phyloP scores from a whole-genome alignment of 345 rosid species.

The Iberis pinnata region DNA sequence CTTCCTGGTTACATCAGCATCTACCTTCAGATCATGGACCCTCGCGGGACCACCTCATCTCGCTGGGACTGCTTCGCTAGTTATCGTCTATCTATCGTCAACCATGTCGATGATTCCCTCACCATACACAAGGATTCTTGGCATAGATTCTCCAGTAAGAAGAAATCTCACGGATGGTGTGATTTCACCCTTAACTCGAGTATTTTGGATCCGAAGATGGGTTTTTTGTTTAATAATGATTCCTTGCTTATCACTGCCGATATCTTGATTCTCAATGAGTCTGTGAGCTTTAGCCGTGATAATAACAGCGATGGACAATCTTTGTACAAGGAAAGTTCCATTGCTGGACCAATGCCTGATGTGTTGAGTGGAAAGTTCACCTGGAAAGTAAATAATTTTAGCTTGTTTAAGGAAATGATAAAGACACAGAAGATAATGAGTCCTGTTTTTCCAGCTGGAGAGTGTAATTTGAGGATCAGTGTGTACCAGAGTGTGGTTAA shows the following conservation, averaged over 20 bases:
- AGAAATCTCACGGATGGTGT: conserved; percentile 99
- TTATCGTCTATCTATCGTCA: conserved; percentile 79
- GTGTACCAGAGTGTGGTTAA: conserved; percentile 87
- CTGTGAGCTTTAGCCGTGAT: conserved; percentile 75
- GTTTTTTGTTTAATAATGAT: conserved; percentile 62
- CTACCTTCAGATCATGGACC: conserved; percentile 98
- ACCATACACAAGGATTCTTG: conserved; percentile 95
- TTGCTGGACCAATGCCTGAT: conserved; percentile 60
- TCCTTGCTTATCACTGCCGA: conserved; percentile 78
- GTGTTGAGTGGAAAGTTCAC: conserved; percentile 90
- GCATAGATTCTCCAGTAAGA: conserved; percentile 92
- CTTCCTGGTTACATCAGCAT: conserved; percentile 85
- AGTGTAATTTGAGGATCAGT: conserved; percentile 87
- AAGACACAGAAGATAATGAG: conserved; percentile 99
- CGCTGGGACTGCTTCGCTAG: conserved; percentile 99
- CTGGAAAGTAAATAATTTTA: conserved; percentile 96
- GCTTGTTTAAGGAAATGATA: conserved; percentile 91
- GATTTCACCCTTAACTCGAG: conserved; percentile 86
- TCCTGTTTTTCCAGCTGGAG: conserved; percentile 95
- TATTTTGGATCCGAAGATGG: conserved; percentile 74
- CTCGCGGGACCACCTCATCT: conserved; percentile 63
- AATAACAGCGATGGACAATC: conserved; percentile 61
- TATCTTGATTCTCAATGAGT: conserved; percentile 80
- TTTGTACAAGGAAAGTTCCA: conserved; percentile 42
- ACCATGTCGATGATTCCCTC: conserved; percentile 69